phyloP scores from a whole-genome alignment of 2,329 filamentous ascomycete species.

The Phialophora macrospora region DNA sequence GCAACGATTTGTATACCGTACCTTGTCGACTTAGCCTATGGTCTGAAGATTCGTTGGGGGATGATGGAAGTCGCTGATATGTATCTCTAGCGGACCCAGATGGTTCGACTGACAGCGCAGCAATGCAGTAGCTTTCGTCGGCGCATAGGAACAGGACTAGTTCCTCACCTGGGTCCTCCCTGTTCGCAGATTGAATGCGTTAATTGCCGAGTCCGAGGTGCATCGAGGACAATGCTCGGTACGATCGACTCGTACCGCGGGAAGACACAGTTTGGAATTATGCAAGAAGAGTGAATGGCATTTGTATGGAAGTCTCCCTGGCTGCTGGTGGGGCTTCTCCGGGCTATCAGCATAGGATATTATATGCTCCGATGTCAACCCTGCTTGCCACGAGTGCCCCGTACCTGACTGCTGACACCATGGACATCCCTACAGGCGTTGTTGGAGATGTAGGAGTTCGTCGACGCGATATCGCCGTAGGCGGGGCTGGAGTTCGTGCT shows the following conservation, averaged over 20 bases:
- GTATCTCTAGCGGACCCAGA: slow-evolving; percentile 1
- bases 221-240: background rate
- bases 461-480: background rate
- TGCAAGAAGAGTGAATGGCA: background rate
- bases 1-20: background rate
- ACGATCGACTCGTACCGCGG: background rate
- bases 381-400: background rate
- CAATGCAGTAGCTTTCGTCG: slow-evolving; percentile 24
- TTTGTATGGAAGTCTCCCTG: background rate
- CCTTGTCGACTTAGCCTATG: background rate
- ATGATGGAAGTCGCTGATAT: background rate
- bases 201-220: background rate
- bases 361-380: background rate
- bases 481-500: background rate
- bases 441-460: background rate
- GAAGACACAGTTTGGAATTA: background rate
- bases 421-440: background rate
- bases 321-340: background rate
- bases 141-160: slow-evolving; percentile 12
- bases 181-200: slow-evolving; percentile 1
- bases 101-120: slow-evolving; percentile 23
- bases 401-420: background rate
- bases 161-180: background rate
- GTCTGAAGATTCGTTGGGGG: background rate
- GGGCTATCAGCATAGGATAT: background rate